Base-by-base conservation (phyloP, 2,329 filamentous ascomycete species). In the Exophiala sp. region DNA sequence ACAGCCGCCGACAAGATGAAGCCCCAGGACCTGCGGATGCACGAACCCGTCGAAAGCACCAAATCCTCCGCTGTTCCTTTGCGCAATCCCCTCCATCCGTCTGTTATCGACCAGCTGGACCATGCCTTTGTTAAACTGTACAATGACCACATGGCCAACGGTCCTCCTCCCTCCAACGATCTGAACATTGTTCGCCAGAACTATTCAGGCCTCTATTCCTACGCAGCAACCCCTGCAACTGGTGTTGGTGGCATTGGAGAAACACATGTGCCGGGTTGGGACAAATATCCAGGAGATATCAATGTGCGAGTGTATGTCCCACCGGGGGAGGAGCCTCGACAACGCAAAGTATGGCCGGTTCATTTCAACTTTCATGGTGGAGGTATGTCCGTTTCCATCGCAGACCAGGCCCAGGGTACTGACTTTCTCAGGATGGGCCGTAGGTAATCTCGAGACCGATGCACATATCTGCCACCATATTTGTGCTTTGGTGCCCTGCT, bases 361-460 rank as follows among this genome's bases (percentile, higher is more conserved):
- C 58, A 60, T 49, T 59, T 60, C 48, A 59, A 60, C 45, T 60
- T 60, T 44, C 58, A 60, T 30, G 58, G 58, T 22, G 58, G 58
- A 47, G 58, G 58, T 59, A 58, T 38, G 34, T 47, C 23, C 21
- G n/a, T 22, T 13, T 30, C 19, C 13, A 21, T 18, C 18, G 11
- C 10, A 22, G 22, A 41, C 19, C n/a, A 11, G 11, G 4, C 13
- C 9, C 5, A n/a, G 19, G 3, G n/a, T 19, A 30, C 32, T 56
- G 41, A 56, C 48, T 7, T 42, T 21, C 10, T 6, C 29, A 58
- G 58, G 56, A 23, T 60, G 57, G 57, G 58, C 55, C 14, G 57
- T 55, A 19, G 58, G 58, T 35, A 57, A 60, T 39, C 54, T 60
- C 21, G 57, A 59, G 38, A 60, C 58, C 22, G 57, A 59, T 21